phyloP scores from a whole-genome alignment of 768 basidiomycete genomes.

The Polyporus arcularius region DNA sequence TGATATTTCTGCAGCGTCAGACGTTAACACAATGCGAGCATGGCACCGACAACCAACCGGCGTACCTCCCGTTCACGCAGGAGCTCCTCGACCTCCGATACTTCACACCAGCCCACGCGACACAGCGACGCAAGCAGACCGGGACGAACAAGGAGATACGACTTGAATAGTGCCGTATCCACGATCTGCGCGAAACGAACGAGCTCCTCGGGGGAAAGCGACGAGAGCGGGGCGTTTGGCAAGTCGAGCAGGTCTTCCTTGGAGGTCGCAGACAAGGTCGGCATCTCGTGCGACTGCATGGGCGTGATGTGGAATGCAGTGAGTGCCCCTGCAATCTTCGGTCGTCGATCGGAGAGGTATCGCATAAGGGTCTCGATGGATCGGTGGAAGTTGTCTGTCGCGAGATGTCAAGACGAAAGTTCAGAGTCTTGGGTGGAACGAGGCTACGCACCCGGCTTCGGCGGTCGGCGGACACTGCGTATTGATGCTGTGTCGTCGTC shows the following conservation, averaged over 20 bases:
- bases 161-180: slow-evolving; percentile 93
- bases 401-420: neutral
- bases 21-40: neutral
- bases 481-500: slow-evolving; percentile 70
- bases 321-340: slow-evolving; percentile 80
- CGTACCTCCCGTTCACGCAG: slow-evolving; percentile 75
- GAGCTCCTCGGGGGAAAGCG: slow-evolving; percentile 81
- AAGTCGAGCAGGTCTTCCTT: slow-evolving; percentile 75
- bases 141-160: slow-evolving; percentile 82
- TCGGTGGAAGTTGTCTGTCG: slow-evolving; percentile 57
- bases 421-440: neutral
- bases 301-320: slow-evolving; percentile 68
- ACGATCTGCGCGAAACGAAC: slow-evolving; percentile 90
- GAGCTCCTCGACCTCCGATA: slow-evolving; percentile 89
- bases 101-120: slow-evolving; percentile 94
- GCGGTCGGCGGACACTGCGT: slow-evolving; percentile 35
- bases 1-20: slow-evolving; percentile 70
- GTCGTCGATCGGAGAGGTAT: slow-evolving; percentile 88
- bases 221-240: slow-evolving; percentile 72
- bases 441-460: slow-evolving; percentile 29
- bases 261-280: slow-evolving; percentile 71
- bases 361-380: slow-evolving; percentile 88
- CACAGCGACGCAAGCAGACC: slow-evolving; percentile 84
- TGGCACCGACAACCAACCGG: no score
- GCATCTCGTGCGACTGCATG: slow-evolving; percentile 64